Evolutionary conservation across 352 stramenopile species (phyloP).

Genomic region (Phytopythium helicoides): DNA sequence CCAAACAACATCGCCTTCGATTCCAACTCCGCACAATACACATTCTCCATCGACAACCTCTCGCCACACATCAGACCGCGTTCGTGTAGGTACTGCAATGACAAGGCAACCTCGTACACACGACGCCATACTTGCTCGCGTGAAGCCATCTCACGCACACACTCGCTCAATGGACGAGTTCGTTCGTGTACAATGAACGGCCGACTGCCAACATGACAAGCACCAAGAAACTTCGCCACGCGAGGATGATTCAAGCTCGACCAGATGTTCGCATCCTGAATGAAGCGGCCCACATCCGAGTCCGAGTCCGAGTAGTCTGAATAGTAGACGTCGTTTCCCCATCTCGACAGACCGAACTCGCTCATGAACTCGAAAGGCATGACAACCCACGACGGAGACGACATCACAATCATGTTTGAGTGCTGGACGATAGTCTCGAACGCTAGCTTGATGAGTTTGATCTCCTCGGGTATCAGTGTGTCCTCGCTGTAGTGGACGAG

Average conservation of each 20-base stretch:
- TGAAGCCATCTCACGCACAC: neutral
- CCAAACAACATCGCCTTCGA: neutral
- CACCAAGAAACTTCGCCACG: constrained; percentile 23
- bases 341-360: neutral
- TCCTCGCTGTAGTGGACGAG: neutral
- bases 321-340: neutral
- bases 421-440: neutral
- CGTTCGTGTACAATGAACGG: constrained; percentile 25
- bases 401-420: neutral
- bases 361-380: constrained; percentile 1
- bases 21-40: constrained; percentile 1
- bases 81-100: constrained; percentile 29
- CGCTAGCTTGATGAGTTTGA: neutral
- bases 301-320: neutral
- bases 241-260: constrained; percentile 25
- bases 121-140: constrained; percentile 10
- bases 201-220: constrained; percentile 21
- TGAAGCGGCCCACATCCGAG: neutral
- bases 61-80: neutral
- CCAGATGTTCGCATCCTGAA: constrained; percentile 10
- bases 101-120: constrained; percentile 22
- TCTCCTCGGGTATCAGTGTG: neutral
- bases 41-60: neutral
- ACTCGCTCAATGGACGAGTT: neutral
- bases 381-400: neutral